phyloP scores from a whole-genome alignment of 192 early-diverging fungal species.

The Ambispora gerdemannii region DNA sequence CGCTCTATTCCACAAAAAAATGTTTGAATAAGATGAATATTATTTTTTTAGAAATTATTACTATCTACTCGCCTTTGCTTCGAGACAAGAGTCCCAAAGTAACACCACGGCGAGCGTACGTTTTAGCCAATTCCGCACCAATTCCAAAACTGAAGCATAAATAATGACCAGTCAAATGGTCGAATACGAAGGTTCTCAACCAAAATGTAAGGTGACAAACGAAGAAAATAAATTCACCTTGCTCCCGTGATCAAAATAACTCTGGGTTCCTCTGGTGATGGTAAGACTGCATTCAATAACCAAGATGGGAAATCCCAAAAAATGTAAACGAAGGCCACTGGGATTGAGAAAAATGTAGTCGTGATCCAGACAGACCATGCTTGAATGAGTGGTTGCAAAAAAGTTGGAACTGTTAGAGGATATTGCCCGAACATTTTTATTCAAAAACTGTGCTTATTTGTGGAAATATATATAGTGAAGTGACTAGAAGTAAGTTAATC shows the following conservation, averaged over 20 bases:
- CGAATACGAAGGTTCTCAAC: no score
- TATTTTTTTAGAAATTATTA: neutral
- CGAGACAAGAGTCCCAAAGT: slow-evolving; percentile 21
- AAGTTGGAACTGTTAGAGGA: slow-evolving; percentile 17
- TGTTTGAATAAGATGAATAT: neutral
- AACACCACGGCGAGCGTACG: slow-evolving; percentile 26
- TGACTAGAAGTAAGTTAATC: no score
- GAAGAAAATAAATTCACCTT: slow-evolving; percentile 5
- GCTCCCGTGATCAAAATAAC: slow-evolving; percentile 11
- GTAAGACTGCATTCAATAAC: neutral
- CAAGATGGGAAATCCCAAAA: neutral
- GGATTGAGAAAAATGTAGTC: neutral
- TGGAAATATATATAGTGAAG: no score
- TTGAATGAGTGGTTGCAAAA: slow-evolving; percentile 15
- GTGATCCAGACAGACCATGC: neutral
- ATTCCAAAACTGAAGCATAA: slow-evolving; percentile 33
- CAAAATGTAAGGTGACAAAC: no score
- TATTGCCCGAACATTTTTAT: neutral
- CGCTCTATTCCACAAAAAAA: neutral
- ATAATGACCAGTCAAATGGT: no score
- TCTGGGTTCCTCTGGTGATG: neutral
- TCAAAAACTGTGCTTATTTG: no score
- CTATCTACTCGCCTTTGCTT: no score
- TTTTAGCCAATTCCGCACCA: slow-evolving; percentile 10
- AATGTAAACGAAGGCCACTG: neutral